A percentile compares a stretch with the other conserved stretches of the same genome.
phyloP scores from a whole-genome alignment of 2,329 filamentous ascomycete genomes.

The Monilinia aucupariae region DNA sequence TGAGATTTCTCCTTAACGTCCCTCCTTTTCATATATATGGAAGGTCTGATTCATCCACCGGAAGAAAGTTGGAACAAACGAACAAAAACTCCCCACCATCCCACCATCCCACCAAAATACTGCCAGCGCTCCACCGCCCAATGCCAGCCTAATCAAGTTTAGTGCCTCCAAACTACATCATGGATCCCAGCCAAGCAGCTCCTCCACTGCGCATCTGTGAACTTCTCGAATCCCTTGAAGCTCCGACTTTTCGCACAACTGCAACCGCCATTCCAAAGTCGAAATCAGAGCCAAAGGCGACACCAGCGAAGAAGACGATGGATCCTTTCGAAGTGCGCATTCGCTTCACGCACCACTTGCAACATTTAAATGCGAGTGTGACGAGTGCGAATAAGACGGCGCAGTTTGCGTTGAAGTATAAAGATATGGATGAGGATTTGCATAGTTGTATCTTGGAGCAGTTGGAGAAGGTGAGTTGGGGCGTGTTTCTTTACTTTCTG shows the following conservation, averaged over 20 bases:
- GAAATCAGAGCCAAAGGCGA: constrained; percentile 8
- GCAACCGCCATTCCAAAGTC: constrained; percentile 6
- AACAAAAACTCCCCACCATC: neutral
- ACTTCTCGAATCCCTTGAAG: neutral
- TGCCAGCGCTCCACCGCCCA: neutral
- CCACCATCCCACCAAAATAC: neutral
- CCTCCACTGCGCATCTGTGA: neutral
- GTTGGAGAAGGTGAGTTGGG: constrained; percentile 65
- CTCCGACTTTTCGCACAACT: neutral
- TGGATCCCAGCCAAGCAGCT: neutral
- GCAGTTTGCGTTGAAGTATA: constrained; percentile 88
- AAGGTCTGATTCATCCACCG: neutral
- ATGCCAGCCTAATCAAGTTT: neutral
- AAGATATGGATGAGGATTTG: constrained; percentile 92
- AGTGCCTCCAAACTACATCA: constrained; percentile 4
- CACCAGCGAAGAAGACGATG: constrained; percentile 24
- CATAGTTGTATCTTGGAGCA: constrained; percentile 97
- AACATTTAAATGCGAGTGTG: constrained; percentile 85
- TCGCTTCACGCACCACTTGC: constrained; percentile 86
- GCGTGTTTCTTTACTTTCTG: neutral
- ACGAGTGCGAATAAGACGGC: constrained; percentile 87
- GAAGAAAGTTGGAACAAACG: too few relatives aligned
- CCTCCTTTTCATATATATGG: neutral
- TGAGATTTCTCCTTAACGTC: neutral
- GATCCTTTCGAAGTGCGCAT: constrained; percentile 97